Evolutionary conservation across 2,329 filamentous ascomycete genomes (phyloP).

Genomic region (Ascochyta fabae): DNA sequence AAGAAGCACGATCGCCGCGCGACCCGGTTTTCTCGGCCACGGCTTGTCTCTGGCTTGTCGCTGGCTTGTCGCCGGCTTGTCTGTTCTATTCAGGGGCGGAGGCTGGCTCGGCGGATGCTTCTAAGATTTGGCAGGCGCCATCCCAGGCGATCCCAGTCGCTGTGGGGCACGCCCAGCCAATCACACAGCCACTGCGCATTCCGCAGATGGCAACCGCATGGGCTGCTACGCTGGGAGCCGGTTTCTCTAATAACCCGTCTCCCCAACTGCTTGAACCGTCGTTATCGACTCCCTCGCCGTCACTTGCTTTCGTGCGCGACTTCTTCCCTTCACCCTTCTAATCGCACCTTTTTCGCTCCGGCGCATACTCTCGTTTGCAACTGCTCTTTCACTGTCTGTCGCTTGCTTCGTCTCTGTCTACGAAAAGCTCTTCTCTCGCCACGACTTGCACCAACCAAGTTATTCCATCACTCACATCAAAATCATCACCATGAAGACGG

Average conservation of each 20-base stretch:
- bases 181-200: slow-evolving; percentile 6
- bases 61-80: slow-evolving; percentile 9
- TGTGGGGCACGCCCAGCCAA: slow-evolving; percentile 11
- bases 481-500: slow-evolving; percentile 59
- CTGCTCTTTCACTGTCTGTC: slow-evolving; percentile 14
- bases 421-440: slow-evolving; percentile 6
- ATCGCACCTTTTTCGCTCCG: slow-evolving; percentile 8
- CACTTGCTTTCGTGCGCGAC: slow-evolving; percentile 17
- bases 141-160: slow-evolving; percentile 20
- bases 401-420: slow-evolving; percentile 7
- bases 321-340: slow-evolving; percentile 12
- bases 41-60: slow-evolving; percentile 20
- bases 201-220: slow-evolving; percentile 16
- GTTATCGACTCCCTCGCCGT: slow-evolving; percentile 12
- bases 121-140: slow-evolving; percentile 10
- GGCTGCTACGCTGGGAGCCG: slow-evolving; percentile 2
- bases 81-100: slow-evolving; percentile 14
- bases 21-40: slow-evolving; percentile 19
- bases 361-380: slow-evolving; percentile 14
- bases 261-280: slow-evolving; percentile 15
- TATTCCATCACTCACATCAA: slow-evolving; percentile 15
- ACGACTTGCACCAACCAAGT: slow-evolving; percentile 3
- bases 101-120: slow-evolving; percentile 19
- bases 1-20: slow-evolving; percentile 21
- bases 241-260: slow-evolving; percentile 13